Conservation (phyloP, 78 protist species). For the Dictyostelium citrinum region DNA sequence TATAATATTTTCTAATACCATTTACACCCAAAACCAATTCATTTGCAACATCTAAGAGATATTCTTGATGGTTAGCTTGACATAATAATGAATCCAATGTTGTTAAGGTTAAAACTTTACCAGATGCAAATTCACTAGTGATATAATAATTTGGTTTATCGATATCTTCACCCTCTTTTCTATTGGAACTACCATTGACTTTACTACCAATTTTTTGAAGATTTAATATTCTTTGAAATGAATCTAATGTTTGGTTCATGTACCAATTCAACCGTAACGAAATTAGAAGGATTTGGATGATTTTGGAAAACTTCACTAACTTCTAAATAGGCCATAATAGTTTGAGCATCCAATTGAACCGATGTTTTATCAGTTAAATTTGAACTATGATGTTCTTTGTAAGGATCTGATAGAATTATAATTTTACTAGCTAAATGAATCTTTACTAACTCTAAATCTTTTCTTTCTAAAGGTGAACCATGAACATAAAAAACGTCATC, state of each 20-base stretch:
- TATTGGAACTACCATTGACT: neutral
- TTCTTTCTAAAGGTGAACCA: conserved; percentile 66
- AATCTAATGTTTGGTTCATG: conserved; percentile 75
- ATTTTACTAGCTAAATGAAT: conserved; percentile 55
- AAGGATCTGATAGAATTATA: conserved; percentile 61
- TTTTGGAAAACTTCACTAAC: conserved; percentile 45
- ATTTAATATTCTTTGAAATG: conserved; percentile 38
- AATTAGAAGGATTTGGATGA: neutral
- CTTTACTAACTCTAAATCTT: conserved; percentile 36
- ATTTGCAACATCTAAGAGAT: conserved; percentile 44
- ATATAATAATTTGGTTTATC: conserved; percentile 73
- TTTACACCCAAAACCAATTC: conserved; percentile 65
- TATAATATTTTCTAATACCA: conserved; percentile 63
- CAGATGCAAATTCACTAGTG: conserved; percentile 69
- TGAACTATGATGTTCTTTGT: conserved; percentile 9
- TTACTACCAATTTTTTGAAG: conserved; percentile 7
- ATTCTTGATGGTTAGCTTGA: conserved; percentile 68
- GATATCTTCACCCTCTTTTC: conserved; percentile 37
- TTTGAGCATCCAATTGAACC: conserved; percentile 54
- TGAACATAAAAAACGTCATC: conserved; percentile 33
- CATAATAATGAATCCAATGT: conserved; percentile 55
- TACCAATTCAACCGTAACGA: conserved; percentile 53
- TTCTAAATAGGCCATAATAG: conserved; percentile 70
- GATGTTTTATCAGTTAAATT: conserved; percentile 42
- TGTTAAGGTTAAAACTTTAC: conserved; percentile 27